Base-by-base conservation (phyloP, 495 filamentous ascomycete species). In the Tuber brumale region DNA sequence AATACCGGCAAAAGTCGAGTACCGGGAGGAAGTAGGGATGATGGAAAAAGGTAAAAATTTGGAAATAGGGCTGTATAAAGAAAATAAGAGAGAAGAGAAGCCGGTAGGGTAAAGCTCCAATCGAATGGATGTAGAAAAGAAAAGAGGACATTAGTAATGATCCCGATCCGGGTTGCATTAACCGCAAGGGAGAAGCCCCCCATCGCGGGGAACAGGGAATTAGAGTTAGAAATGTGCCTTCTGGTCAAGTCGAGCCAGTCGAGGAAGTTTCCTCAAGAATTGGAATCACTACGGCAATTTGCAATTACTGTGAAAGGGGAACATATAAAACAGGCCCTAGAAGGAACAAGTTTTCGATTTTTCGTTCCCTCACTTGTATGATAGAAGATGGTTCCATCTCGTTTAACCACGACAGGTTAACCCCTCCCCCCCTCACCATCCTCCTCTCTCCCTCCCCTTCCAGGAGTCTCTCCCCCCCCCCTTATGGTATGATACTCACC, bases 401-500 rank as follows among this genome's bases (percentile, higher is more conserved):
- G 78, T 80, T 76, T 73, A 79, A 80, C 79, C 76, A 76, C 71
- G 70, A 71, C 69, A 61, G 31, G 72, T 12, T 27, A 12, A 57
- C 23, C 23, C 48, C 39, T 41, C 39, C 48, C 46, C 19, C 8
- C 46, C 46, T 48, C 46, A 23, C 12, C 48, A 23, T 27, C n/a
- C 23, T 57, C 12, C 48, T 12, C 23, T 27, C 48, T 18, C 48
- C 46, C 48, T 3, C n/a, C 27, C 48, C n/a, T 27, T 12, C 16
- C 23, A 23, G 48, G 23, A 57, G 48, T 10, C 23, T 57, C 19
- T 51, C 1, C 7, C 18, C 1, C 7, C 18, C 46, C 46, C 46
- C 8, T 23, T 16, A 23, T 23, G 46, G 23, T 23, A 45, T 16
- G 44, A 45, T 45, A 45, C 44, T 10, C 46, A n/a, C 23, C 21